Conservation (phyloP, 192 early-diverging fungal species). For the Backusella parvicylindrica region DNA sequence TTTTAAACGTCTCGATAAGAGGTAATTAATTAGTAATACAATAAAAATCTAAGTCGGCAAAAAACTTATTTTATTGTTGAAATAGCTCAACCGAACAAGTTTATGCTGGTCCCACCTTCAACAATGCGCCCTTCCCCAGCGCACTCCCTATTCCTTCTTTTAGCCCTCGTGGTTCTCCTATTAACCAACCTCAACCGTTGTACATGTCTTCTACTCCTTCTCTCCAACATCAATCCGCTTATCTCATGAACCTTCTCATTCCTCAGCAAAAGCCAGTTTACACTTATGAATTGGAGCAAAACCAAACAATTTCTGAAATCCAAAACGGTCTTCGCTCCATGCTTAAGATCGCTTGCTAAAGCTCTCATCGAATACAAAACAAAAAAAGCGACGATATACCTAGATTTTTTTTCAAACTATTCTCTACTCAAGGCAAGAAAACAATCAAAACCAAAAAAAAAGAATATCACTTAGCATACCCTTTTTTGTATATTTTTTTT, state of each 20-base stretch:
- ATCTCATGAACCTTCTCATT: constrained; percentile 13
- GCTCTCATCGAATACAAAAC: neutral
- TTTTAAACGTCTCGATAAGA: neutral
- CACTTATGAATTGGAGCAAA: constrained; percentile 5
- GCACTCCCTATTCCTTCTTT: constrained; percentile 50
- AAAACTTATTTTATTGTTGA: neutral
- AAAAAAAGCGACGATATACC: neutral
- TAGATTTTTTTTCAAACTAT: constrained; percentile 4
- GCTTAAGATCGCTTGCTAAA: constrained; percentile 40
- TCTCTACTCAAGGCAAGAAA: neutral
- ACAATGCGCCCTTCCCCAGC: constrained; percentile 52
- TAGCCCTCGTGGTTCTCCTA: constrained; percentile 22
- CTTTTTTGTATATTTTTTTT: neutral
- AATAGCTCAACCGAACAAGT: constrained; percentile 11
- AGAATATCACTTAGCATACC: neutral
- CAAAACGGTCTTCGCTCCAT: constrained; percentile 42
- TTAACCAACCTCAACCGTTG: constrained; percentile 21
- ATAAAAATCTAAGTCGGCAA: neutral
- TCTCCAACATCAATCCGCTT: constrained; percentile 12
- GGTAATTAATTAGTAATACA: constrained; percentile 1
- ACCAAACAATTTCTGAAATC: constrained; percentile 39
- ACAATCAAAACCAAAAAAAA: neutral
- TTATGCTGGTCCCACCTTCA: constrained; percentile 56
- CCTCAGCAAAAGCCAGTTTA: neutral
- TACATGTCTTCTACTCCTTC: constrained; percentile 16